Evolutionary conservation across 768 basidiomycete species (phyloP).

Genomic region (Clitopilus hobsonii): DNA sequence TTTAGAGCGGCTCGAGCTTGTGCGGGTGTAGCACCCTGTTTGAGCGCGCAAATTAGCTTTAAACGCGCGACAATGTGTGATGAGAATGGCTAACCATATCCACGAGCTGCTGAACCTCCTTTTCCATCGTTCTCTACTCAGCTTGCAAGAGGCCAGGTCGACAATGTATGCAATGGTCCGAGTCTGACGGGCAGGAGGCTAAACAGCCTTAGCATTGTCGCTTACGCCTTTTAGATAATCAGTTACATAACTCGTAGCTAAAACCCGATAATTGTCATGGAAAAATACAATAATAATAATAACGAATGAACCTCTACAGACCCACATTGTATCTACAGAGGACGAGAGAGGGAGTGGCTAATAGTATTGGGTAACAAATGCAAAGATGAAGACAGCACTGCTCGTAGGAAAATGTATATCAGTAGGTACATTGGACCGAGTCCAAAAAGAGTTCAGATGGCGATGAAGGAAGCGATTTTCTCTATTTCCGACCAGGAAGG

Average conservation of each 20-base stretch:
- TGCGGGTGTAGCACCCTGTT: slow-evolving; percentile 75
- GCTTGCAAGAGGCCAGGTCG: not conserved
- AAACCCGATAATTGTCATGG: not conserved
- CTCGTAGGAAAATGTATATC: not conserved
- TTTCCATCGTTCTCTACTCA: slow-evolving; percentile 33
- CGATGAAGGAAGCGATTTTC: not conserved
- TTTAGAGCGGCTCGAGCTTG: slow-evolving; percentile 83
- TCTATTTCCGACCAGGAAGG: not conserved
- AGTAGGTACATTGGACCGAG: not conserved
- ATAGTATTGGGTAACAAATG: not conserved
- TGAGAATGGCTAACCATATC: slow-evolving; percentile 29
- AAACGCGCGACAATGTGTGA: slow-evolving; percentile 5
- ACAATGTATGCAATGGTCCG: not conserved
- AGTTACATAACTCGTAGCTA: not conserved
- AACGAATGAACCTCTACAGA: not conserved
- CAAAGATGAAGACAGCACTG: not conserved
- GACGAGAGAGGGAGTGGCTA: not conserved
- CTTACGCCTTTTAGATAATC: not conserved
- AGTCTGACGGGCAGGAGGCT: not conserved
- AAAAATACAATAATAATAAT: not conserved
- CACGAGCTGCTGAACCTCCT: slow-evolving; percentile 55
- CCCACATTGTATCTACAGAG: not conserved
- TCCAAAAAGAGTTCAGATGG: not conserved
- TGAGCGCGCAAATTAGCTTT: not conserved
- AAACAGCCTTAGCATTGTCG: not conserved